These are phyloP conservation scores for Thuja plicata DNA, from an alignment of 83 land plant species.

Conservation along the genomic window DNA sequence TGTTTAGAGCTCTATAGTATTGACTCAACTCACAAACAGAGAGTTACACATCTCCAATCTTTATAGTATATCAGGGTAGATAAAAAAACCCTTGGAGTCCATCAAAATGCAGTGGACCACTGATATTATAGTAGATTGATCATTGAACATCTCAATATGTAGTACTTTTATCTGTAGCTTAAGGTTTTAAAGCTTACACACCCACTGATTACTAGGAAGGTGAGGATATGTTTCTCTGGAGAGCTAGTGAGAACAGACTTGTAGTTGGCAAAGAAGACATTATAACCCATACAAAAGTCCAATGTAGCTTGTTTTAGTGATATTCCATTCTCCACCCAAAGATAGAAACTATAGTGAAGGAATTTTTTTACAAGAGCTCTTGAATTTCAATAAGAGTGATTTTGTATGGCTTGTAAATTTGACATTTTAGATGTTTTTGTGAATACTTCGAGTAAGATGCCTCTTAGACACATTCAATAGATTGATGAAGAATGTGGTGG, in stretches of 20 bases:
- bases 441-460: background rate
- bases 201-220: background rate
- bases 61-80: background rate
- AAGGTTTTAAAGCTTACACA: background rate
- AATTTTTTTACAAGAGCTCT: background rate
- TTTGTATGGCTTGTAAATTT: background rate
- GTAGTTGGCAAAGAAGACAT: background rate
- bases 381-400: background rate
- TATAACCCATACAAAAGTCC: background rate
- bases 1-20: background rate
- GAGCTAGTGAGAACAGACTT: background rate
- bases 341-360: background rate
- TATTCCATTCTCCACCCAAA: background rate
- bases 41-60: background rate
- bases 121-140: too few species aligned
- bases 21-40: background rate
- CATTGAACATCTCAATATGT: background rate
- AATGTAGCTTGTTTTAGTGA: background rate
- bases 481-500: background rate
- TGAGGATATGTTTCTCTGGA: background rate
- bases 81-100: background rate
- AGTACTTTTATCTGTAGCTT: background rate
- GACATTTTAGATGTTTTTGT: background rate
- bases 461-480: background rate
- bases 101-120: background rate